A percentile compares a stretch with the other conserved stretches of the same genome.
Conservation (phyloP, 2,329 filamentous ascomycete genomes). For the Hymenoscyphus salicellus region DNA sequence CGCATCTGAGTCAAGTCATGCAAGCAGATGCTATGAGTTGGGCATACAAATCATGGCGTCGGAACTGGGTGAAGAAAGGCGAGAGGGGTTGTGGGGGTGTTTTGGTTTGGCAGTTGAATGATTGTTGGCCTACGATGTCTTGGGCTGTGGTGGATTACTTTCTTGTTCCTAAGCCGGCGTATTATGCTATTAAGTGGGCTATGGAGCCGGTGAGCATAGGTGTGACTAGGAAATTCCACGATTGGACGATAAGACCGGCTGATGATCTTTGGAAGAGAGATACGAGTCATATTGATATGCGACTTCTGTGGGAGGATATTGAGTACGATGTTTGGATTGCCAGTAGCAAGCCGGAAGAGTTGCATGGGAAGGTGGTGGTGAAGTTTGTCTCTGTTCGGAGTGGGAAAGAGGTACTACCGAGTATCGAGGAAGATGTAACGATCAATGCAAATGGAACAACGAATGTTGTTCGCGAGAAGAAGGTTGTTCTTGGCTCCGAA, state of each 20-base stretch:
- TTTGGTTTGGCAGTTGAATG: constrained; percentile 68
- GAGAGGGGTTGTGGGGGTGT: constrained; percentile 55
- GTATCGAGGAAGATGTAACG: neutral
- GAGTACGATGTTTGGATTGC: neutral
- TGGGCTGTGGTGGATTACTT: constrained; percentile 65
- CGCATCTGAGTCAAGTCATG: constrained; percentile 33
- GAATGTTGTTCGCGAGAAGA: neutral
- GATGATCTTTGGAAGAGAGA: constrained; percentile 19
- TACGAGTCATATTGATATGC: neutral
- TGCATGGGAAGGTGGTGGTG: neutral
- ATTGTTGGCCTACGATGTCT: constrained; percentile 65
- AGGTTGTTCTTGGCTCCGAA: neutral
- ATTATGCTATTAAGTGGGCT: constrained; percentile 51
- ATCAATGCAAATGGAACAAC: neutral
- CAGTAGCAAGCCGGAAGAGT: neutral
- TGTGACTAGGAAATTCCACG: constrained; percentile 22
- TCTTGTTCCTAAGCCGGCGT: constrained; percentile 48
- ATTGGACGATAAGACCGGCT: constrained; percentile 9
- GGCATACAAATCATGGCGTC: constrained; percentile 32
- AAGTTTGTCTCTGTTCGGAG: neutral
- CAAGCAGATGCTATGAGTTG: constrained; percentile 34
- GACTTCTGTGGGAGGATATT: neutral
- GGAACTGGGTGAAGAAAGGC: constrained; percentile 26
- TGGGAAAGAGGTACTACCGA: neutral
- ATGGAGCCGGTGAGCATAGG: constrained; percentile 34